Evolutionary conservation across 345 rosid species (phyloP), one percentile per base, ranked within the genome.

Genomic region (Litchi chinensis): DNA sequence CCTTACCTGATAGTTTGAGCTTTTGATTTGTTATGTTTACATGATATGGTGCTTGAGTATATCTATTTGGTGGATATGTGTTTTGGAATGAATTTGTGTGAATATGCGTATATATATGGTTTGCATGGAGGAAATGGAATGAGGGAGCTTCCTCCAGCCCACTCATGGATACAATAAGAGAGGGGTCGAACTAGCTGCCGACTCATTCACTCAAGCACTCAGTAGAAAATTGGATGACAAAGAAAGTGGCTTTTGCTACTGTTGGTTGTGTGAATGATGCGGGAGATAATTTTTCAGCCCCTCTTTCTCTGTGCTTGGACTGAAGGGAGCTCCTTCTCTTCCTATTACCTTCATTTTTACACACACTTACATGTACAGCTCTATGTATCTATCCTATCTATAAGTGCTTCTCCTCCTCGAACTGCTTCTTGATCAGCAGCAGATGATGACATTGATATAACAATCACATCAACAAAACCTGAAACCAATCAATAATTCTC

Each of bases 321-420:
- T 94, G 98, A 94, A 94, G 98, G 98, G 98, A 94, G 95, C 98
- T 94, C 98, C 98, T 90, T 91, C 91, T 90, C 91, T 73, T 77
- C 84, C 85, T 19, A 37, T 76, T 76, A 16, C 54, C 60, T 84
- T 75, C 84, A 73, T 76, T 43, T 3, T 10, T 39, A 32, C 37
- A 3, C 37, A 50, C 40, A 50, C 10, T 50, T 50, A 5, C 56
- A 4, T 50, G 16, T 13, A 15, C 18, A 50, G 56, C 37, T 32
- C 37, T 32, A 32, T 2, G 1, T 46, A 1, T 11, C 52, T 46
- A 7, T 5, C 12, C 52, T 46, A 1, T 59, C 64, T n/a, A 59
- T 21, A 50, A 50, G 56, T 54, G n/a, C 57, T 52, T 15, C 57
- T 52, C 8, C n/a, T 52, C 57, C 5, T 41, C 44, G 0, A 52